Base-by-base conservation (phyloP, 179 eudicot genomes). In the Patellifolia procumbens region DNA sequence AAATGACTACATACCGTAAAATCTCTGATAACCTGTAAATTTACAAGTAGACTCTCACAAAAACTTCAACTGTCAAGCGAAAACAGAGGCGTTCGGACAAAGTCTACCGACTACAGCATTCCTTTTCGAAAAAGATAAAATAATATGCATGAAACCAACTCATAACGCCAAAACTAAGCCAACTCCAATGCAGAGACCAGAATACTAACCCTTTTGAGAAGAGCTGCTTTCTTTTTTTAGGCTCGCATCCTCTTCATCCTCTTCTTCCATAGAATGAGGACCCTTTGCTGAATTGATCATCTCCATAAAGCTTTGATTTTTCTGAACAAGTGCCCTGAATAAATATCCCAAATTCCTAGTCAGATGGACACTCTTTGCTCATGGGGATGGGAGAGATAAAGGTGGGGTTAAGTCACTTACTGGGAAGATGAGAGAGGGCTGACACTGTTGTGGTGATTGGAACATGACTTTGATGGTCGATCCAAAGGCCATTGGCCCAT, bases 371-470 rank as follows among this genome's bases (percentile, higher is more conserved):
- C 9, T 64, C 48, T 37, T 64, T 48, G 73, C 66, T 35, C 13
- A 56, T 49, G 45, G 32, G 32, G 11, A 64, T 62, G 72, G 43
- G 19, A 42, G 68, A 43, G 9, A 70, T 11, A 20, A 17, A 28
- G 56, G 55, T 6, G 42, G 32, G 83, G 65, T 55, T 39, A 82
- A 77, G 83, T 53, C 81, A 89, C 97, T 90, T 80, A 94, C 98
- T 89, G 97, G 26, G 97, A 87, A 62, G 93, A 87, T 45, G 96
- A 89, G 76, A 82, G 87, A 56, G 91, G 90, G 75, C 89, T 91
- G 84, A 90, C 89, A 46, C 89, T 81, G 69, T 85, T 77, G 75
- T 66, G 87, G 74, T 77, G 81, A 81, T 80, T 84, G 81, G 94
- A 90, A 72, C 90, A 92, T 52, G 97, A 90, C 29, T 88, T 92